Percentiles rank a stretch among this genome's conserved stretches.
Evolutionary conservation across 1,284 basidiomycete species (phyloP).

Genomic region (Coniferiporia weirii): DNA sequence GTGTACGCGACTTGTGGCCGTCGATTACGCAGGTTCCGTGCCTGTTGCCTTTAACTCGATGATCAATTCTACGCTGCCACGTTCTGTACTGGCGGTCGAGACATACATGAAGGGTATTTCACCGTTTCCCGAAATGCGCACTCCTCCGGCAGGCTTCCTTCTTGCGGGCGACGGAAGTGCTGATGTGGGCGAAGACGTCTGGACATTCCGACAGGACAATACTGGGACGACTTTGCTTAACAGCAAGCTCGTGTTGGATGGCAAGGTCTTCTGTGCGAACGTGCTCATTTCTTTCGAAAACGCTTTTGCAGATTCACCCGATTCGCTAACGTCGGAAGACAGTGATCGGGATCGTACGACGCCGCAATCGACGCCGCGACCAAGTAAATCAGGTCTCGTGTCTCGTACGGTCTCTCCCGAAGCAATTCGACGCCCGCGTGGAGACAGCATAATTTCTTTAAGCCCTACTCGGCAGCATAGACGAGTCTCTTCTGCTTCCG

Average conservation of each 20-base stretch:
- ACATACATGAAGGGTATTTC: constrained; percentile 54
- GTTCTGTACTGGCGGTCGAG: constrained; percentile 68
- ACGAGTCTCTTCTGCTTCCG: constrained; percentile 20
- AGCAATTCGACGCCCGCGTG: neutral
- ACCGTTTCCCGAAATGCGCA: constrained; percentile 59
- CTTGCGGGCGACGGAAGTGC: neutral
- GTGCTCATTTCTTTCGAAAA: constrained; percentile 4
- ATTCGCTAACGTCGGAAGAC: neutral
- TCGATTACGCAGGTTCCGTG: constrained; percentile 87
- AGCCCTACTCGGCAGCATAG: constrained; percentile 18
- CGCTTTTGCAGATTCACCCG: neutral
- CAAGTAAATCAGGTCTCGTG: constrained; percentile 12
- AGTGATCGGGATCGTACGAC: neutral
- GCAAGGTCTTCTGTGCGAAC: constrained; percentile 11
- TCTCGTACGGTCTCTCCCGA: constrained; percentile 19
- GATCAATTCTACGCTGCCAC: constrained; percentile 75
- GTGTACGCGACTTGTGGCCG: constrained; percentile 82
- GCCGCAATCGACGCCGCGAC: constrained; percentile 20
- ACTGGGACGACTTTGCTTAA: constrained; percentile 14
- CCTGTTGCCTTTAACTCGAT: constrained; percentile 85
- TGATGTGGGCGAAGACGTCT: constrained; percentile 2
- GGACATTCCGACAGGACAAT: neutral
- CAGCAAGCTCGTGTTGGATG: constrained; percentile 3
- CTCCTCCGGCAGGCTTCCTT: constrained; percentile 54
- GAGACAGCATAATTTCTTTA: constrained; percentile 7